Percentiles rank a stretch among this genome's conserved stretches.
phyloP scores from a whole-genome alignment of 169 alveolate species.

The Plasmodium adleri region DNA sequence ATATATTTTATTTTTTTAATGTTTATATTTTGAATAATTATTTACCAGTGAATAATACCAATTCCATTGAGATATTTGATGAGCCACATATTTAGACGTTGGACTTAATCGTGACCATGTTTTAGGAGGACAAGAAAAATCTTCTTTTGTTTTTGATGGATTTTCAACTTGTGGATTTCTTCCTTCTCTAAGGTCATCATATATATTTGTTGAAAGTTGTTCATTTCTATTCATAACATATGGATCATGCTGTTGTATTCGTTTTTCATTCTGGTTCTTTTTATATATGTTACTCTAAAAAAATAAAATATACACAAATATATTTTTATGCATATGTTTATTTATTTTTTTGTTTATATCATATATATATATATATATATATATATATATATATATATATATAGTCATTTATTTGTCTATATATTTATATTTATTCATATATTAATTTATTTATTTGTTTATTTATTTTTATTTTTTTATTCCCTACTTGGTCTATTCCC shows the following conservation, averaged over 20 bases:
- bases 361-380: no score
- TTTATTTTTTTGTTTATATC: no score
- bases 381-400: no score
- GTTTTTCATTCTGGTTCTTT: no score
- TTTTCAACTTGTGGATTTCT: constrained; percentile 38
- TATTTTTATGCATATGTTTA: no score
- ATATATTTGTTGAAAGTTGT: constrained; percentile 22
- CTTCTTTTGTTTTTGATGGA: constrained; percentile 19
- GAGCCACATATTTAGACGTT: constrained; percentile 79
- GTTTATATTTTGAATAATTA: neutral
- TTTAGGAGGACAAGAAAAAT: constrained; percentile 66
- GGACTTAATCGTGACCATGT: constrained; percentile 83
- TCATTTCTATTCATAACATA: neutral
- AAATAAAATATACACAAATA: no score
- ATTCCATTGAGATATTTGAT: constrained; percentile 88
- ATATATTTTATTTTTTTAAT: neutral
- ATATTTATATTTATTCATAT: no score
- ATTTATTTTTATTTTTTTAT: no score
- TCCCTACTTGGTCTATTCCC: constrained; percentile 15
- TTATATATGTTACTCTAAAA: neutral
- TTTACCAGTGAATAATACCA: constrained; percentile 86
- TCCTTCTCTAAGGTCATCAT: constrained; percentile 4
- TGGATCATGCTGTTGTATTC: neutral
- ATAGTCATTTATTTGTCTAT: no score
- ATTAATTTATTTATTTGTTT: no score